phyloP scores from a whole-genome alignment of 176 grass and related monocot species.

The Zoysia japonica region DNA sequence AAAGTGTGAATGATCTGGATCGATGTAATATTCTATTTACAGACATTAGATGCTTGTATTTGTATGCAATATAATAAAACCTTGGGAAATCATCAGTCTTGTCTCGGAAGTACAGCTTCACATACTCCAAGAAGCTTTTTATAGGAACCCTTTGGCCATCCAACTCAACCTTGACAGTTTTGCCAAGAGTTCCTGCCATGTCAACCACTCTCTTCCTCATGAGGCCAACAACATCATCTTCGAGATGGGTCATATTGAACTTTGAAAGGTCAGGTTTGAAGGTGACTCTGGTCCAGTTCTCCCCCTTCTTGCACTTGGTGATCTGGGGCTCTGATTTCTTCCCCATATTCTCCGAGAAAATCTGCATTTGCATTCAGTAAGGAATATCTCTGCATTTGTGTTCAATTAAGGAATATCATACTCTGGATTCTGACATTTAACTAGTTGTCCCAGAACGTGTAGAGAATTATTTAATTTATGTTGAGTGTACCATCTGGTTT shows the following conservation, averaged over 20 bases:
- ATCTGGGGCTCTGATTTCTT: slow-evolving; percentile 73
- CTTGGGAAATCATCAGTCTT: slow-evolving; percentile 32
- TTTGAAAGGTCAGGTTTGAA: slow-evolving; percentile 87
- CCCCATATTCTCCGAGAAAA: slow-evolving; percentile 81
- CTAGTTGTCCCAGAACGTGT: neutral
- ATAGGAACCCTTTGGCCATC: slow-evolving; percentile 63
- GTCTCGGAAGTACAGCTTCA: slow-evolving; percentile 54
- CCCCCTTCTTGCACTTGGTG: slow-evolving; percentile 62
- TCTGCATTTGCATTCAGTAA: slow-evolving; percentile 36
- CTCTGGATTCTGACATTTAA: neutral
- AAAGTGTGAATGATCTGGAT: slow-evolving; percentile 7
- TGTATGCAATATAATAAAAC: slow-evolving; percentile 35
- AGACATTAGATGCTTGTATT: neutral
- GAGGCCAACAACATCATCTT: slow-evolving; percentile 75
- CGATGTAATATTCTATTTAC: neutral
- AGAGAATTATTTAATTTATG: neutral
- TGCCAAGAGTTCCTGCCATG: slow-evolving; percentile 79
- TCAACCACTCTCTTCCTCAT: slow-evolving; percentile 92
- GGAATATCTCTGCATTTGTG: too few relatives aligned
- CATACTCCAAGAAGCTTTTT: slow-evolving; percentile 66
- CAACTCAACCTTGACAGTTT: slow-evolving; percentile 83
- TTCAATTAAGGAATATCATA: neutral
- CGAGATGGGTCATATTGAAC: slow-evolving; percentile 74
- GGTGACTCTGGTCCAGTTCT: slow-evolving; percentile 82
- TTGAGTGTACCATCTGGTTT: neutral